These are phyloP conservation scores for Clarireedia monteithiana DNA, from an alignment of 2,329 filamentous ascomycete genomes.

Conservation along the genomic window DNA sequence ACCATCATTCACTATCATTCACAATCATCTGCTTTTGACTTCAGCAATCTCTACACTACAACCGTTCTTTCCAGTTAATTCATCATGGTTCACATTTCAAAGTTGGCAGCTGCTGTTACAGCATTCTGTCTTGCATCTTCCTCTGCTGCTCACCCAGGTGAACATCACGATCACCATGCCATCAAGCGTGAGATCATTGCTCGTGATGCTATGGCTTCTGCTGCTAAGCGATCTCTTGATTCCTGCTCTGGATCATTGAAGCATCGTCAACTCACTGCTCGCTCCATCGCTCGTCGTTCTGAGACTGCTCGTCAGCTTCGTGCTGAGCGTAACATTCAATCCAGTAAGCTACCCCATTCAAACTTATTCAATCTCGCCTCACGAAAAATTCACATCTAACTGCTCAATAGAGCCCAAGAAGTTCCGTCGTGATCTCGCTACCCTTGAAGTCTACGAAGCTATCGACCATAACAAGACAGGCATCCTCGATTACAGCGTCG, in stretches of 20 bases:
- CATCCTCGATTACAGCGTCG: constrained; percentile 25
- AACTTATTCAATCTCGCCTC: background rate
- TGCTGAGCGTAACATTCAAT: background rate
- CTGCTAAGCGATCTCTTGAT: constrained; percentile 18
- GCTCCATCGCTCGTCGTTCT: constrained; percentile 28
- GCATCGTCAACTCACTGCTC: constrained; percentile 28
- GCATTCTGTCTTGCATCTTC: background rate
- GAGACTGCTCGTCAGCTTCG: constrained; percentile 23
- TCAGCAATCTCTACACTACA: background rate
- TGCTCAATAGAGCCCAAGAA: background rate
- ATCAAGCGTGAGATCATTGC: constrained; percentile 7
- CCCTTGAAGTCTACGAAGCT: constrained; percentile 3
- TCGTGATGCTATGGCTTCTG: constrained; percentile 5
- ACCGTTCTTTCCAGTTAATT: background rate
- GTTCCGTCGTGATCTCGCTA: constrained; percentile 8
- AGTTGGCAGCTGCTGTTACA: background rate
- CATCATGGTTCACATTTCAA: constrained; percentile 7
- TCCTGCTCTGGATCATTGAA: constrained; percentile 31
- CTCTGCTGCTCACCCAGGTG: constrained; percentile 7
- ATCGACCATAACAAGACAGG: constrained; percentile 11
- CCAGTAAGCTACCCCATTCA: background rate
- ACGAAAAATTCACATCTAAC: background rate
- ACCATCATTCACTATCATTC: background rate
- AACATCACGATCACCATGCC: constrained; percentile 2
- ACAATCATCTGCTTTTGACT: background rate